Percentiles rank a stretch among this genome's conserved stretches.
These are phyloP conservation scores for Colletotrichum acutatum DNA, from an alignment of 2,329 filamentous ascomycete genomes.

Conservation along the genomic window DNA sequence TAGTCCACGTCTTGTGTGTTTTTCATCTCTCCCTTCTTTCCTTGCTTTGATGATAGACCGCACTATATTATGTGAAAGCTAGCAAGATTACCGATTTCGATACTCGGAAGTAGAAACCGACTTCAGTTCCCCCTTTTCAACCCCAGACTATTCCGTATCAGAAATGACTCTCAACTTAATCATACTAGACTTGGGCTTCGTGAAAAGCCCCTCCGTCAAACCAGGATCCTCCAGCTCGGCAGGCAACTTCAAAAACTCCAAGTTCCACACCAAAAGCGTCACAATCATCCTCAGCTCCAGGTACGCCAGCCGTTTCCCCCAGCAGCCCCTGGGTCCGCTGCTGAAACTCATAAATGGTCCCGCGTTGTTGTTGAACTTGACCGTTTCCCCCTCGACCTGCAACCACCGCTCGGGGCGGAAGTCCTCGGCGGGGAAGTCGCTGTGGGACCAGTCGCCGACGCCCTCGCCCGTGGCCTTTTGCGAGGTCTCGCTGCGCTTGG, in stretches of 20 bases:
- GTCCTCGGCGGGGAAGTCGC: background rate
- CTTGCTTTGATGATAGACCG: too few species aligned
- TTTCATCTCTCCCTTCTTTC: too few species aligned
- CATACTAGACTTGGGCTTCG: too few species aligned
- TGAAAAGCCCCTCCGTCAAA: too few species aligned
- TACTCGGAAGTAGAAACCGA: too few species aligned
- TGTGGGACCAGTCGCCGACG: background rate
- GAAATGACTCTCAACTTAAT: too few species aligned
- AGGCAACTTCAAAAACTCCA: background rate
- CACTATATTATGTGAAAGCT: too few species aligned
- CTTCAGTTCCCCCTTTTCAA: too few species aligned
- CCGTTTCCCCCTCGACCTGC: background rate
- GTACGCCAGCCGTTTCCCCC: background rate
- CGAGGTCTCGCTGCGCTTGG: background rate
- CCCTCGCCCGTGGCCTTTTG: background rate
- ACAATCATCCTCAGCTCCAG: conserved; percentile 3
- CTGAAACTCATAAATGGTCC: background rate
- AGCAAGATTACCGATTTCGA: too few species aligned
- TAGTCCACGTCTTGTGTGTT: too few species aligned
- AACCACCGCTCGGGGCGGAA: background rate
- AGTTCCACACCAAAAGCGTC: background rate
- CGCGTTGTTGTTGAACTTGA: background rate
- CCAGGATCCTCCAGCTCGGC: background rate
- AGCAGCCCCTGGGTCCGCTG: background rate
- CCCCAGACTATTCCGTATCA: too few species aligned